These are phyloP conservation scores for Trametes villosa DNA, from an alignment of 768 basidiomycete genomes.

Conservation along the genomic window DNA sequence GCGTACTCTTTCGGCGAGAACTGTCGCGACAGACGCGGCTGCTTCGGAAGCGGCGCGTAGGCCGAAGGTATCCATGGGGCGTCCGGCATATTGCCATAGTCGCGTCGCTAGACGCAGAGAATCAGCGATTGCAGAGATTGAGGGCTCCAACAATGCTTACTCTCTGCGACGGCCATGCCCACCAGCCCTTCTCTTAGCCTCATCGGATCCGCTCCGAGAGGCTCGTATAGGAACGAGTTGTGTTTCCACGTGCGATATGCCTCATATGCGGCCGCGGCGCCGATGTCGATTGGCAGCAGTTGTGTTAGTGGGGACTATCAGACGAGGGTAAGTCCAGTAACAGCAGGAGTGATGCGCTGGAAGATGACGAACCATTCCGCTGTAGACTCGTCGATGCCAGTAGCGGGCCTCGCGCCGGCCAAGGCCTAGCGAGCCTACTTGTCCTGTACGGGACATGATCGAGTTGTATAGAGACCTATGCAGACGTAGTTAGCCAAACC, in stretches of 20 bases:
- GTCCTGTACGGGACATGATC: slow-evolving; percentile 36
- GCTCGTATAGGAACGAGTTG: slow-evolving; percentile 50
- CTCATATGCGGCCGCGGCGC: slow-evolving; percentile 79
- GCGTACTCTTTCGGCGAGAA: slow-evolving; percentile 21
- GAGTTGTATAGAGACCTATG: slow-evolving; percentile 42
- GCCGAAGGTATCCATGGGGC: slow-evolving; percentile 47
- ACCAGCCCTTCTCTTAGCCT: slow-evolving; percentile 68
- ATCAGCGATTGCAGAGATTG: background rate
- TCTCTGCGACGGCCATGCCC: slow-evolving; percentile 74
- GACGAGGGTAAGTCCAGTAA: background rate
- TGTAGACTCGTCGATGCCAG: slow-evolving; percentile 71
- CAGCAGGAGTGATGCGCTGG: background rate
- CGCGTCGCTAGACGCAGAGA: slow-evolving; percentile 48
- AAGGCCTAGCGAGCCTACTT: slow-evolving; percentile 42
- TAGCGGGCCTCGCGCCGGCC: slow-evolving; percentile 63
- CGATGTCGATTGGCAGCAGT: slow-evolving; percentile 64
- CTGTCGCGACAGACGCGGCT: slow-evolving; percentile 64
- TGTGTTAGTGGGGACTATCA: slow-evolving; percentile 55
- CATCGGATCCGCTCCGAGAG: slow-evolving; percentile 57
- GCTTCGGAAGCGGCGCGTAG: slow-evolving; percentile 60
- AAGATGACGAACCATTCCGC: slow-evolving; percentile 49
- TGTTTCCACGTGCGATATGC: slow-evolving; percentile 71
- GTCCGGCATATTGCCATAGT: slow-evolving; percentile 55
- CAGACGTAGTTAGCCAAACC: background rate
- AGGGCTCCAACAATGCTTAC: slow-evolving; percentile 35